Evolutionary conservation across 2,329 filamentous ascomycete species (phyloP), one percentile per base, ranked within the genome.

Genomic region (Calonectria leucothoes): DNA sequence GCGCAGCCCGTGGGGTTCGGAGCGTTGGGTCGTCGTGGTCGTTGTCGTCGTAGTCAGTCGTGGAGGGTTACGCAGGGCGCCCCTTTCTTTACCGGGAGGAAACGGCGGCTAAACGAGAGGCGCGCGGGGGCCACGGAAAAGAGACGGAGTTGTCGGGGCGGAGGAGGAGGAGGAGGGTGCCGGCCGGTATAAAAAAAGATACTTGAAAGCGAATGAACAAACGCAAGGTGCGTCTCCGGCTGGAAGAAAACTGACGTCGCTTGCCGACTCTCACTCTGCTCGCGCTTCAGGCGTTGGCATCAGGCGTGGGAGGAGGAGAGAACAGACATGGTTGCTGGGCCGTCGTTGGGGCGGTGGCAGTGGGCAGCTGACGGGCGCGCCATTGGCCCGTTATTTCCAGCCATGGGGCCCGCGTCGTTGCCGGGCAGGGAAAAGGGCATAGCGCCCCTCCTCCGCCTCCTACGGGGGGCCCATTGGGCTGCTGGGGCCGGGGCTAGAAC

Each of bases 251-350:
- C n/a, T 27, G 39, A 66, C 31, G 70, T 52, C 25, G 48, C 14
- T 71, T 23, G 42, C 55, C 31, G 48, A 52, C 35, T 42, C 65
- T 66, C 63, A 42, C 55, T 51, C 55, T 33, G 45, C 64, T 63
- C 70, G 45, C 45, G 55, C 39, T 48, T 57, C 70, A 31, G 51
- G 33, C 27, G 45, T 27, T 64, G 48, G 48, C 48, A 39, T 42
- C 42, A 25, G 33, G 59, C 33, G 69, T 66, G 73, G 71, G 74
- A 52, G 23, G 68, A 73, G 69, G 73, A 76, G 76, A 73, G 57
- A 74, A 66, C 49, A 72, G 74, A 72, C 71, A 76, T 78, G 70
- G 77, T 79, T 79, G 77, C 77, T 73, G 77, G 76, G 77, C 76
- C 72, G 69, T 78, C 63, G 77, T 74, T 66, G 63, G 76, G 73